Conservation (phyloP, 148 eudicot species). For the Salicornia ramosissima region DNA sequence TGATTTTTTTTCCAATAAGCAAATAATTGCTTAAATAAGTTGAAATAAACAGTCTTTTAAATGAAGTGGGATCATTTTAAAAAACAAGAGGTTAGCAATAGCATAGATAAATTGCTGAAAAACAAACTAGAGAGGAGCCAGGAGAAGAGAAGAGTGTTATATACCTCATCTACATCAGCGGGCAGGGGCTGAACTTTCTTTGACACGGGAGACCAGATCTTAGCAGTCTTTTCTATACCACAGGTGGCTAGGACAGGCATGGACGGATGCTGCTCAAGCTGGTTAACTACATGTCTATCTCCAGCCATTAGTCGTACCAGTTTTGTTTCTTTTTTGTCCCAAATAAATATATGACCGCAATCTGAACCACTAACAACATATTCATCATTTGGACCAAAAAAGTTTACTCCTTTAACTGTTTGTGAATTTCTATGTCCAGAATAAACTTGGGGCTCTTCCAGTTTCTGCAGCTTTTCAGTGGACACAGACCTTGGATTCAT, state of each 20-base stretch:
- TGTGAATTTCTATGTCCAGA: slow-evolving; percentile 67
- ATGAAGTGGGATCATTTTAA: too few species aligned
- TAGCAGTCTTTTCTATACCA: slow-evolving; percentile 61
- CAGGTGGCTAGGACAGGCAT: slow-evolving; percentile 63
- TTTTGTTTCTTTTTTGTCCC: slow-evolving; percentile 65
- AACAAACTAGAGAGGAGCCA: not conserved
- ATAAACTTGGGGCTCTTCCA: slow-evolving; percentile 51
- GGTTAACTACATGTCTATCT: slow-evolving; percentile 61
- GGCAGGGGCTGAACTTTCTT: slow-evolving; percentile 53
- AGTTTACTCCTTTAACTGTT: slow-evolving; percentile 81
- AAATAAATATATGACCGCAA: slow-evolving; percentile 78
- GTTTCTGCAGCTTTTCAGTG: slow-evolving; percentile 31
- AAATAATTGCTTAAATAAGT: too few species aligned
- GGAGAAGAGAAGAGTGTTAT: not conserved
- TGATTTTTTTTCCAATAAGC: too few species aligned
- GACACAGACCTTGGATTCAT: slow-evolving; percentile 37
- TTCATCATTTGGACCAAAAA: slow-evolving; percentile 67
- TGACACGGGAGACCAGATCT: slow-evolving; percentile 70
- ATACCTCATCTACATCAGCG: slow-evolving; percentile 48
- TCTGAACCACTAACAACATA: slow-evolving; percentile 80
- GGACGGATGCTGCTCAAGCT: slow-evolving; percentile 65
- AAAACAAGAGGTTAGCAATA: too few species aligned
- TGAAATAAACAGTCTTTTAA: too few species aligned
- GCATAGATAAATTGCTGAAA: too few species aligned
- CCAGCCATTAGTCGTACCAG: slow-evolving; percentile 76